Evolutionary conservation across 345 rosid genomes (phyloP).

Genomic region (Eutrema heterophyllum): DNA sequence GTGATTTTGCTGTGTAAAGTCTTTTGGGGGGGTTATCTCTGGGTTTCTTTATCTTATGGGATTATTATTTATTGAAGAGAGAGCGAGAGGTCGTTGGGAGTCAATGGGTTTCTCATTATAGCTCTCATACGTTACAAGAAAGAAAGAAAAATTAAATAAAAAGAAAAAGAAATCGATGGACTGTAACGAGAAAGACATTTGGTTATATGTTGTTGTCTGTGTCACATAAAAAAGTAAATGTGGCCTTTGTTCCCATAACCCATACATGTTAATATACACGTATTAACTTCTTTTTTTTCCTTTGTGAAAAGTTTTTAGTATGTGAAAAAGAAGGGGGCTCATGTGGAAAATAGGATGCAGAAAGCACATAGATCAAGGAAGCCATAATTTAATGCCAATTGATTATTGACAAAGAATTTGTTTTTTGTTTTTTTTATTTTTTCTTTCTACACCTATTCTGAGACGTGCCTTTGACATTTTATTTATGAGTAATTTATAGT

Average conservation of each 20-base stretch:
- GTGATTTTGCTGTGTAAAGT: not conserved
- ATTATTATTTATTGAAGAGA: slow-evolving; percentile 25
- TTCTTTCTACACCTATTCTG: too few relatives aligned
- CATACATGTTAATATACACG: slow-evolving; percentile 19
- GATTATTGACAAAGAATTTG: too few relatives aligned
- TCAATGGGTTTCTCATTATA: slow-evolving; percentile 21
- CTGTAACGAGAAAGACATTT: slow-evolving; percentile 34
- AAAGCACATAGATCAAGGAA: too few relatives aligned
- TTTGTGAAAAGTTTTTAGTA: too few relatives aligned
- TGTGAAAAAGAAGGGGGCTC: too few relatives aligned
- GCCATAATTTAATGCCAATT: too few relatives aligned
- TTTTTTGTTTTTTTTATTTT: too few relatives aligned
- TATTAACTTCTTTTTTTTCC: not conserved
- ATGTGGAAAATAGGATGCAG: too few relatives aligned
- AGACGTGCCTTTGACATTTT: too few relatives aligned
- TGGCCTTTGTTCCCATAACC: slow-evolving; percentile 27
- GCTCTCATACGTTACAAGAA: slow-evolving; percentile 14
- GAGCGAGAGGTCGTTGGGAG: slow-evolving; percentile 35
- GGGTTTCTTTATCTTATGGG: slow-evolving; percentile 14
- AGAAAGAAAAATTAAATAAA: not conserved
- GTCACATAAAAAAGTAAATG: slow-evolving; percentile 23
- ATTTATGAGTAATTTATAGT: too few relatives aligned
- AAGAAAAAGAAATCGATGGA: slow-evolving; percentile 7
- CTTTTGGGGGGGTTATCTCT: not conserved
- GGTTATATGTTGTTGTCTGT: slow-evolving; percentile 34